These are phyloP conservation scores for Persicaria tinctoria DNA, from an alignment of 148 eudicot species.

Conservation along the genomic window DNA sequence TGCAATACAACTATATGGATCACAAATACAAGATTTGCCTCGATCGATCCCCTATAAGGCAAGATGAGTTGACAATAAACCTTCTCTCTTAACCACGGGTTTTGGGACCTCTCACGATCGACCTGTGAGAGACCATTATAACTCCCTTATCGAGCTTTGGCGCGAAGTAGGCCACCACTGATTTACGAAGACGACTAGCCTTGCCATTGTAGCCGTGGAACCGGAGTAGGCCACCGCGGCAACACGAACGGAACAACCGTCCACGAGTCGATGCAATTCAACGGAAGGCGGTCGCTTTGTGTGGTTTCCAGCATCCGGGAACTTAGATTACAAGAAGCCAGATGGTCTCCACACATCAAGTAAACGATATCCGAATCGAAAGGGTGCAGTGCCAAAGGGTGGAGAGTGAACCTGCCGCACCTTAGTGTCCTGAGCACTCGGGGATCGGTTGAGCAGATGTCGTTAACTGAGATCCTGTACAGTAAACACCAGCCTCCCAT, in stretches of 20 bases:
- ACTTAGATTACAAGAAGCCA: slow-evolving; percentile 3
- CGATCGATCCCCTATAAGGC: no score
- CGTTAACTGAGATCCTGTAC: not conserved
- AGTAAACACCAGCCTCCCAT: slow-evolving; percentile 12
- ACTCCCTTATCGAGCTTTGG: no score
- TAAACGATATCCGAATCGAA: slow-evolving; percentile 7
- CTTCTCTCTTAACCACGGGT: no score
- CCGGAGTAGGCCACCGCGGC: slow-evolving; percentile 16
- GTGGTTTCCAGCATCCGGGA: slow-evolving; percentile 9
- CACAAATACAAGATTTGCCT: no score
- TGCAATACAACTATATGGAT: no score
- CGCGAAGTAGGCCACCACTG: no score
- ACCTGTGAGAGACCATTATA: no score
- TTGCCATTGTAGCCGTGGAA: slow-evolving; percentile 3
- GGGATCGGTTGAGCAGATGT: not conserved
- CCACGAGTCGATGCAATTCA: not conserved
- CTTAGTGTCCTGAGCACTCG: not conserved
- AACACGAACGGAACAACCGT: slow-evolving; percentile 14
- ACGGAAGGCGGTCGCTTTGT: slow-evolving; percentile 6
- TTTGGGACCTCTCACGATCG: no score
- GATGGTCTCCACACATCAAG: slow-evolving; percentile 8
- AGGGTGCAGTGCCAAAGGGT: slow-evolving; percentile 16
- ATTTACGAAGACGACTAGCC: not conserved
- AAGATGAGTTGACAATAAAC: no score
- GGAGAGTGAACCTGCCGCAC: not conserved